Evolutionary conservation across 1,284 basidiomycete genomes (phyloP).

Genomic region (Macrocystidia cucumis): DNA sequence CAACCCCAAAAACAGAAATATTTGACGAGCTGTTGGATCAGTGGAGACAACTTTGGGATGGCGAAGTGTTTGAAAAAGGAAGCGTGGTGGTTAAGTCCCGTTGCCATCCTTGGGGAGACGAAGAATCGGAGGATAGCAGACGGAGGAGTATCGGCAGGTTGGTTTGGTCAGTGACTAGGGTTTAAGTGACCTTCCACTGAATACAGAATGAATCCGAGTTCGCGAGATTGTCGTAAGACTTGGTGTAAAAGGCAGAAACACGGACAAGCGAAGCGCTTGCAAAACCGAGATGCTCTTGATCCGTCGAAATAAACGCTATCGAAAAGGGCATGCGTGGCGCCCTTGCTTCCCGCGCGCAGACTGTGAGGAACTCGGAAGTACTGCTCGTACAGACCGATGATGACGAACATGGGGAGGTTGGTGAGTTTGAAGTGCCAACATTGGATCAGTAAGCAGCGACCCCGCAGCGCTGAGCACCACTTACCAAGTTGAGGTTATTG

Average conservation of each 20-base stretch:
- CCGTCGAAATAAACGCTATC: slow-evolving; percentile 56
- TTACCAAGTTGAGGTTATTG: too few relatives aligned
- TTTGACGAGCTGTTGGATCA: slow-evolving; percentile 16
- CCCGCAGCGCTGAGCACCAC: too few relatives aligned
- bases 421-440: slow-evolving; percentile 79
- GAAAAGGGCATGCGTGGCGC: slow-evolving; percentile 48
- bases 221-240: neutral
- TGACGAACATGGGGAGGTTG: slow-evolving; percentile 71
- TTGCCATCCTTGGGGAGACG: slow-evolving; percentile 14
- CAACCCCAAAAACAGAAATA: slow-evolving; percentile 11
- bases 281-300: slow-evolving; percentile 67
- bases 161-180: slow-evolving; percentile 14
- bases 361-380: slow-evolving; percentile 44
- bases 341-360: slow-evolving; percentile 41
- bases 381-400: slow-evolving; percentile 79
- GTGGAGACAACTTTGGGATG: slow-evolving; percentile 36
- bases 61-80: slow-evolving; percentile 28
- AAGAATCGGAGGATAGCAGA: slow-evolving; percentile 3
- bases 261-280: slow-evolving; percentile 63
- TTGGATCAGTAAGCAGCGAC: too few relatives aligned
- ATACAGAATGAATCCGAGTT: neutral
- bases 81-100: slow-evolving; percentile 27
- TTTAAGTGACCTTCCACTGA: slow-evolving; percentile 4
- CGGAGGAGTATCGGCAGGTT: slow-evolving; percentile 2
- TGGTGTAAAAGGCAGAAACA: neutral